Evolutionary conservation across 1,284 basidiomycete species (phyloP).

Genomic region (Cutaneotrichosporon cutaneum): DNA sequence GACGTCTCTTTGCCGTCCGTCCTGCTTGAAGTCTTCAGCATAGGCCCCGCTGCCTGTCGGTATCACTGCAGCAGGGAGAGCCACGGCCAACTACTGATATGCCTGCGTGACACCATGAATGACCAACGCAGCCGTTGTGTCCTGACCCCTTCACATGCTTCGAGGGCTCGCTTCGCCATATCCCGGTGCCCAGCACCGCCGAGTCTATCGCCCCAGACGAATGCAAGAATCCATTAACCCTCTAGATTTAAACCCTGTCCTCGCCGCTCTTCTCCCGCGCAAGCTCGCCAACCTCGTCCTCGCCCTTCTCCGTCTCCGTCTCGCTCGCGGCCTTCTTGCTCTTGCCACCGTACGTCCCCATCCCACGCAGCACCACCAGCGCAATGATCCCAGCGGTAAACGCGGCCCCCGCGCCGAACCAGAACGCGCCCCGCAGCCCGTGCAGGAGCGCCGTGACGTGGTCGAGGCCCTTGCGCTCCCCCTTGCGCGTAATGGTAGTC

Average conservation of each 20-base stretch:
- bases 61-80: no score
- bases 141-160: no score
- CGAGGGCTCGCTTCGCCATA: no score
- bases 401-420: constrained; percentile 42
- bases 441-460: constrained; percentile 25
- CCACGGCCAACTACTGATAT: no score
- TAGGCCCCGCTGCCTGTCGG: no score
- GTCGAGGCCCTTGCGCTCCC: constrained; percentile 22
- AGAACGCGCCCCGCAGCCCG: constrained; percentile 46
- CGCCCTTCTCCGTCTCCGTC: not conserved
- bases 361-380: constrained; percentile 33
- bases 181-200: no score
- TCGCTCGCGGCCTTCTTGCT: constrained; percentile 1
- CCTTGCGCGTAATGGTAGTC: constrained; percentile 31
- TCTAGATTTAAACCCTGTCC: not conserved
- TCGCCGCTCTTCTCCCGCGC: not conserved
- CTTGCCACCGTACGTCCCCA: constrained; percentile 29
- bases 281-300: not conserved
- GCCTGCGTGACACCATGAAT: no score
- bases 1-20: no score
- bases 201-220: no score
- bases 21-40: no score
- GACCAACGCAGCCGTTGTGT: no score
- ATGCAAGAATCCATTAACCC: not conserved
- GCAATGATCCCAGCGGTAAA: constrained; percentile 40